Conservation (phyloP, 257 asterid species). For the Solanum chiquidenum region DNA sequence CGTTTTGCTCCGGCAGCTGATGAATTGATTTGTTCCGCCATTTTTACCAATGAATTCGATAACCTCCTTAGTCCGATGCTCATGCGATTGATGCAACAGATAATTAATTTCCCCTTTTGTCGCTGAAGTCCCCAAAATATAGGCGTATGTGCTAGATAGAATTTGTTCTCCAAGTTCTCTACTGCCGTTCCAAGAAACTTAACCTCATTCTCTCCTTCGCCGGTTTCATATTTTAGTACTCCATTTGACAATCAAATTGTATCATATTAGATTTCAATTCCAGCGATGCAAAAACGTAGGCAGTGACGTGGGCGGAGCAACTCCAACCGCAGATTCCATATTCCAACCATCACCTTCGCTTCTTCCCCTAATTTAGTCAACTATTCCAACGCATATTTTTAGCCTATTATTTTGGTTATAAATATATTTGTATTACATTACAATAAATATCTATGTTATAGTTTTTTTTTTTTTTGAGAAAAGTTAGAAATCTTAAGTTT, state of each 20-base stretch:
- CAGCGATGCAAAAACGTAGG: not conserved
- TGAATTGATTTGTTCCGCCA: constrained; percentile 57
- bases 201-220: not conserved
- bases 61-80: constrained; percentile 24
- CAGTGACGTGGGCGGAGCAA: not conserved
- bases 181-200: not conserved
- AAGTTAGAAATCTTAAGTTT: too few species aligned
- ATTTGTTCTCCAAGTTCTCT: not conserved
- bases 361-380: not conserved
- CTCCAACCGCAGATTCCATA: not conserved
- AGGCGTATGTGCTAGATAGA: not conserved
- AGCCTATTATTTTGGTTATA: not conserved
- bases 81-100: constrained; percentile 13
- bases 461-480: too few species aligned
- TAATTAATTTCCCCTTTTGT: not conserved
- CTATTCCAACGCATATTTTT: not conserved
- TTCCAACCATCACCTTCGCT: not conserved
- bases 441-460: too few species aligned
- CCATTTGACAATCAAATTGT: not conserved
- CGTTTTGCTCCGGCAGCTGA: constrained; percentile 14
- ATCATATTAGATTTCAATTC: not conserved
- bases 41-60: constrained; percentile 22
- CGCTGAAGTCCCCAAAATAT: not conserved
- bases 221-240: not conserved
- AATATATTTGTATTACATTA: not conserved